Evolutionary conservation across 257 asterid species (phyloP).

Genomic region (Ballota nigra): DNA sequence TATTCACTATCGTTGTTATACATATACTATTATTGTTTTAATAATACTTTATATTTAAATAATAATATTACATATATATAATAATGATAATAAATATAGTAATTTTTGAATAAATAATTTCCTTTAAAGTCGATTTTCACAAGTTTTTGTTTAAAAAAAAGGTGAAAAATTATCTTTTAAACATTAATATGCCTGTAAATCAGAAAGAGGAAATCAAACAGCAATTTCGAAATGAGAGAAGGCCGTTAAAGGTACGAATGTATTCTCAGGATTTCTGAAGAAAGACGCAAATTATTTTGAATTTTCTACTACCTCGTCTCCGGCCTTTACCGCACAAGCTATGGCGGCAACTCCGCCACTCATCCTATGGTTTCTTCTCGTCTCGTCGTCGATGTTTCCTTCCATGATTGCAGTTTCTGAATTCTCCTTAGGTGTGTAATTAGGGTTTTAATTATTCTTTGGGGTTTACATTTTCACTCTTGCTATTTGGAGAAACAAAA

Average conservation of each 20-base stretch:
- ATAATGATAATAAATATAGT: too few species aligned
- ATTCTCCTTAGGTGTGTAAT: constrained; percentile 46
- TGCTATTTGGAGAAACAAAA: not conserved
- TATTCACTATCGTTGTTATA: too few species aligned
- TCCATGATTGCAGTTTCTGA: constrained; percentile 34
- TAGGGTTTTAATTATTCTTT: constrained; percentile 7
- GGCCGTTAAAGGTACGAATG: not conserved
- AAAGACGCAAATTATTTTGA: not conserved
- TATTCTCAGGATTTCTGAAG: not conserved
- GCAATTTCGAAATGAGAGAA: not conserved
- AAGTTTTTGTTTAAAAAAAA: too few species aligned
- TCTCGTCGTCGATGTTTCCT: constrained; percentile 17
- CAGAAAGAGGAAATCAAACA: not conserved
- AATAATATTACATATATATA: too few species aligned
- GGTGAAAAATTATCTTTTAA: too few species aligned
- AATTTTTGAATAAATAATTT: too few species aligned
- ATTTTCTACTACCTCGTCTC: not conserved
- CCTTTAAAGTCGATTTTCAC: too few species aligned
- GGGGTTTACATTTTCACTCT: not conserved
- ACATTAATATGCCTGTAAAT: too few species aligned
- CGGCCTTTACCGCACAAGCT: constrained; percentile 23
- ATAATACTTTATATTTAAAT: too few species aligned
- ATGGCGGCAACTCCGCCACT: constrained; percentile 38
- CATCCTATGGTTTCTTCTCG: constrained; percentile 31
- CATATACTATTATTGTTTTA: too few species aligned